Conservation (phyloP, 352 stramenopile genomes). For the Globisporangium nodosum region DNA sequence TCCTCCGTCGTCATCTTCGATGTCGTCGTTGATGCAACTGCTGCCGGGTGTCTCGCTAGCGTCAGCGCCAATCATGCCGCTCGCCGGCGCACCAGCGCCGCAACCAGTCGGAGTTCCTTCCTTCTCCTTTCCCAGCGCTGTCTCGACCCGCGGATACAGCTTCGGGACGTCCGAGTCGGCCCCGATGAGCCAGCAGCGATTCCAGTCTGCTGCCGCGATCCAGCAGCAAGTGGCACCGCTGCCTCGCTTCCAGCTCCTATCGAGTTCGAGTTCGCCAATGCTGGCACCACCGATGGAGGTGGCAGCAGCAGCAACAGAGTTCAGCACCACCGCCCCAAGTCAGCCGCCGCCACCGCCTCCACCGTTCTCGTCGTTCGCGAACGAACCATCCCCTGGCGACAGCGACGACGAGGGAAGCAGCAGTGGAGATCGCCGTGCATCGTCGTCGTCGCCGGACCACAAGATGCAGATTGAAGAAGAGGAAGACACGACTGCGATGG, state of each 20-base stretch:
- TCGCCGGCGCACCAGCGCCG: neutral
- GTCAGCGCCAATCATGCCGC: neutral
- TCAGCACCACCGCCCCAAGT: neutral
- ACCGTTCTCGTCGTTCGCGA: neutral
- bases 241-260: neutral
- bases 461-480: neutral
- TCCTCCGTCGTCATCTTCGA: neutral
- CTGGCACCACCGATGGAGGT: neutral
- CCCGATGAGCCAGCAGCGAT: neutral
- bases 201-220: neutral
- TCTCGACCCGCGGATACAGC: neutral
- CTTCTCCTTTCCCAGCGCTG: neutral
- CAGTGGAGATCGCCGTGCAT: neutral
- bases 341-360: neutral
- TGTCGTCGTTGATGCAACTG: neutral
- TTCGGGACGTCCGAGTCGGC: neutral
- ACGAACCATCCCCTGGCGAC: neutral
- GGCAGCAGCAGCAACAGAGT: neutral
- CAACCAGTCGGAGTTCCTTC: neutral
- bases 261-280: slow-evolving; percentile 1
- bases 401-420: neutral
- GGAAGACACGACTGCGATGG: slow-evolving; percentile 15
- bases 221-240: neutral
- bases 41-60: neutral
- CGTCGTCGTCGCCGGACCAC: neutral